Base-by-base conservation (phyloP, 345 rosid species). In the Zanthoxylum bungeanum region DNA sequence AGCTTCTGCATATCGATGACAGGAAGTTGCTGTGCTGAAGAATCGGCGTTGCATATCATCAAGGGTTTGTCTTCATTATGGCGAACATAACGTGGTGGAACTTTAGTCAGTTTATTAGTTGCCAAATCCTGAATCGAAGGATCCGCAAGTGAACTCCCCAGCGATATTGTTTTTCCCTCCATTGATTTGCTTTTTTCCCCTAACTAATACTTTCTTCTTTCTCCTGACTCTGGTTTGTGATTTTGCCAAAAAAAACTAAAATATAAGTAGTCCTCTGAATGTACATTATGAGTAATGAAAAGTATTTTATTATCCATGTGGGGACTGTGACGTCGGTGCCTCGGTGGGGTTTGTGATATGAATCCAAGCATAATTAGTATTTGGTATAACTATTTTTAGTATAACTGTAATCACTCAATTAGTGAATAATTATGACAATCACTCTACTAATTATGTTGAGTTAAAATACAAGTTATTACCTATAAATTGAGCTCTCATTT, bases 1-100 rank as follows among this genome's bases (percentile, higher is more conserved):
- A 73, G 17, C 39, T 5, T 73, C 7, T 42, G 12, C 59, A 74
- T 4, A 42, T 74, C 67, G 24, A 74, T 66, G 60, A 73, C 66
- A 0, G 77, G 77, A 10, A 74, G 24, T 42, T 34, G 60, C 16
- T 37, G 42, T 2, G 31, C 8, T 14, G 47, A 27, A 56, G 36
- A 58, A 65, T 56, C 21, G 28, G 24, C 36, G 2, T 22, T 16
- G 16, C 11, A 16, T 6, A 57, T 34, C 57, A 36, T 34, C 57
- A 36, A 19, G 8, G 39, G 49, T 33, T 34, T 49, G 58, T 65
- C 76, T 66, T 56, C 66, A 27, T 66, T 72, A 10, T 60, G 24
- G 24, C 34, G 58, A 21, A 31, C 73, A 40, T 69, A 69, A 3
- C 65, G 56, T 12, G 46, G 46, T 0, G 66, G 73, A 24, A 59